A percentile compares a stretch with the other conserved stretches of the same genome.
Evolutionary conservation across 108 stramenopile genomes (phyloP).

Genomic region (Skeletonema menzelii): DNA sequence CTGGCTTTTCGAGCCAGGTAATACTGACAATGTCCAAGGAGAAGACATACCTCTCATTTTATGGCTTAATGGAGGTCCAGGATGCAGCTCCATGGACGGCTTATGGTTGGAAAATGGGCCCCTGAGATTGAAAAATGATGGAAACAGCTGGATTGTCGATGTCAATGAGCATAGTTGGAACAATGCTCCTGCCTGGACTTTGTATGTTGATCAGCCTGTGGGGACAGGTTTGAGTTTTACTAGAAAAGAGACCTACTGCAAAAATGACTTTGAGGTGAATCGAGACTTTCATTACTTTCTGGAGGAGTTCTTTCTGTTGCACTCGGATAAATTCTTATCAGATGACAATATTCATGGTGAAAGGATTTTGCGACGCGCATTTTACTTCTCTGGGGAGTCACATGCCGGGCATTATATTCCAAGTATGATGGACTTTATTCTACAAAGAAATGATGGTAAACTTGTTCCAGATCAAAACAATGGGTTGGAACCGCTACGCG

Average conservation of each 20-base stretch:
- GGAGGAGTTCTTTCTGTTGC: slow-evolving; percentile 76
- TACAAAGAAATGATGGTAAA: slow-evolving; percentile 63
- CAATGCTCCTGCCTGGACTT: slow-evolving; percentile 74
- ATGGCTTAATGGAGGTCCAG: slow-evolving; percentile 90
- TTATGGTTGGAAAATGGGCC: slow-evolving; percentile 97
- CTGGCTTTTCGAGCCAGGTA: slow-evolving; percentile 90
- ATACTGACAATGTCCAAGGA: slow-evolving; percentile 19
- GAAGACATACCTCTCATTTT: slow-evolving; percentile 83
- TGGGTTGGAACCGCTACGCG: slow-evolving; percentile 31
- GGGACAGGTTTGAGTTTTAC: slow-evolving; percentile 81
- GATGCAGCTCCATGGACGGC: slow-evolving; percentile 95
- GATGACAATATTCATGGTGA: slow-evolving; percentile 9
- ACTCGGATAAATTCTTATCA: slow-evolving; percentile 69
- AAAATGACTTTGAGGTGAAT: slow-evolving; percentile 85
- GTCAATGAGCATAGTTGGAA: slow-evolving; percentile 82
- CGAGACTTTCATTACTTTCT: slow-evolving; percentile 90
- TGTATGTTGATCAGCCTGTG: slow-evolving; percentile 74
- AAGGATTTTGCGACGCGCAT: slow-evolving; percentile 48
- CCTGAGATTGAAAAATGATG: slow-evolving; percentile 57
- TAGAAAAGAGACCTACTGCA: slow-evolving; percentile 69
- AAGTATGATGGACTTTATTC: slow-evolving; percentile 88
- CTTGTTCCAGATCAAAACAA: slow-evolving; percentile 15
- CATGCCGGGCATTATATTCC: slow-evolving; percentile 98
- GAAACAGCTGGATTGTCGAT: slow-evolving; percentile 51
- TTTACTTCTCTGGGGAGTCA: slow-evolving; percentile 94